These are phyloP conservation scores for Penicillium paxilli DNA, from an alignment of 495 filamentous ascomycete species.

Conservation along the genomic window DNA sequence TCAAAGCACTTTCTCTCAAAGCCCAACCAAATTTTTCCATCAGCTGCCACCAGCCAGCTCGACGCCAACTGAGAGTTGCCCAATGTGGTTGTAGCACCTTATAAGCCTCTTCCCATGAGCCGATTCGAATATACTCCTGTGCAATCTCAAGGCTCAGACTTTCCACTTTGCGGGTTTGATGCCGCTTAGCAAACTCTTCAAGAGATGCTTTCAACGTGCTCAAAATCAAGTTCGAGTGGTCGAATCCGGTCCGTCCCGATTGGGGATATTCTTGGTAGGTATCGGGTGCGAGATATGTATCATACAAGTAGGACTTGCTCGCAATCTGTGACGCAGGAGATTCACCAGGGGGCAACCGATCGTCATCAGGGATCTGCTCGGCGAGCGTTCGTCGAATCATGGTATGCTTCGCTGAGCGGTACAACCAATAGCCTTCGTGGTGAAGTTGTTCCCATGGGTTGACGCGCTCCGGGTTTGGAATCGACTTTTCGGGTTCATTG, in stretches of 20 bases:
- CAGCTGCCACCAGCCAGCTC: slow-evolving; percentile 78
- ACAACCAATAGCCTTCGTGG: slow-evolving; percentile 86
- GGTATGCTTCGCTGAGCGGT: slow-evolving; percentile 65
- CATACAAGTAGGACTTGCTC: slow-evolving; percentile 69
- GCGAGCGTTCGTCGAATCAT: slow-evolving; percentile 61
- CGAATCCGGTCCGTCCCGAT: slow-evolving; percentile 49
- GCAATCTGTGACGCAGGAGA: slow-evolving; percentile 68
- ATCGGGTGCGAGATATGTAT: slow-evolving; percentile 81
- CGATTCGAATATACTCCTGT: slow-evolving; percentile 61
- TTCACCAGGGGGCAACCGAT: slow-evolving; percentile 64
- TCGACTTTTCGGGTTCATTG: slow-evolving; percentile 65
- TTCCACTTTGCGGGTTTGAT: slow-evolving; percentile 65
- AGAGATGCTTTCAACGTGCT: slow-evolving; percentile 60
- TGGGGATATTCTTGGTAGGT: slow-evolving; percentile 70
- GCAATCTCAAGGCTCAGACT: slow-evolving; percentile 69
- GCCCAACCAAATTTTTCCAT: slow-evolving; percentile 73
- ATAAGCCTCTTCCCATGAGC: slow-evolving; percentile 66
- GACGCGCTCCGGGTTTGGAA: slow-evolving; percentile 62
- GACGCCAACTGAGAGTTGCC: slow-evolving; percentile 70
- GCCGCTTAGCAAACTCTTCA: slow-evolving; percentile 61
- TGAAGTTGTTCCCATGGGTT: slow-evolving; percentile 80
- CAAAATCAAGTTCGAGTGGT: slow-evolving; percentile 65
- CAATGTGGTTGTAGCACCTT: slow-evolving; percentile 69
- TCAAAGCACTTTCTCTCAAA: slow-evolving; percentile 69
- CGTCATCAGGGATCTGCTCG: slow-evolving; percentile 69